Conservation (phyloP, 768 basidiomycete genomes). For the Paxillus rubicundulus region DNA sequence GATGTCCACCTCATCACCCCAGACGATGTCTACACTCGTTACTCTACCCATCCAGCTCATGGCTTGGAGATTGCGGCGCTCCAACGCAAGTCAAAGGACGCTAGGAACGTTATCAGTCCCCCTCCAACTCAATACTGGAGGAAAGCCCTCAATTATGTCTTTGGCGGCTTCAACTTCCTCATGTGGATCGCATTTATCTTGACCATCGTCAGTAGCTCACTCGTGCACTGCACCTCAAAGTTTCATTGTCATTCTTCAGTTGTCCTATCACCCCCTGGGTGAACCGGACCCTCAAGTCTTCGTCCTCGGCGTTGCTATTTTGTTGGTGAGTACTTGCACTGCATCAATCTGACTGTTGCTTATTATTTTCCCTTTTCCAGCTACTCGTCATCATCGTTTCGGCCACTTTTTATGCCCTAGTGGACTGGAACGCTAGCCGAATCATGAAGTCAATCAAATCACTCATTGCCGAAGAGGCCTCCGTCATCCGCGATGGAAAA, state of each 20-base stretch:
- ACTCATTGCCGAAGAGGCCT: constrained; percentile 57
- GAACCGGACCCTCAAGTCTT: constrained; percentile 35
- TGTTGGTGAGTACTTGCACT: constrained; percentile 37
- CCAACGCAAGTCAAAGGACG: constrained; percentile 34
- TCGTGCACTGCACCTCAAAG: not conserved
- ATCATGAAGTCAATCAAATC: constrained; percentile 55
- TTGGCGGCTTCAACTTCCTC: constrained; percentile 56
- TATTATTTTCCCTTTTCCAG: constrained; percentile 25
- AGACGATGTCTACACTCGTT: constrained; percentile 43
- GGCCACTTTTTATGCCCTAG: constrained; percentile 45
- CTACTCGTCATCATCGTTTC: constrained; percentile 40
- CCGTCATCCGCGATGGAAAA: constrained; percentile 48
- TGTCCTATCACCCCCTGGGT: constrained; percentile 52
- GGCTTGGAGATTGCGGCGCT: constrained; percentile 46
- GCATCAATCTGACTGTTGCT: not conserved
- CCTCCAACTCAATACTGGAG: constrained; percentile 46
- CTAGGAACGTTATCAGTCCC: constrained; percentile 48
- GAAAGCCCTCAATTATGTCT: constrained; percentile 50
- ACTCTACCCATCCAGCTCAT: constrained; percentile 40
- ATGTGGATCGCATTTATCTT: constrained; percentile 53
- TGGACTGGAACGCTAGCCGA: constrained; percentile 46
- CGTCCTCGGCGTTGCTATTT: constrained; percentile 48
- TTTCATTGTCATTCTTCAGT: constrained; percentile 28
- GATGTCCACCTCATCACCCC: constrained; percentile 46
- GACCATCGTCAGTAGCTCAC: constrained; percentile 32